These are phyloP conservation scores for Knufia petricola DNA, from an alignment of 2,329 filamentous ascomycete species.

Conservation along the genomic window DNA sequence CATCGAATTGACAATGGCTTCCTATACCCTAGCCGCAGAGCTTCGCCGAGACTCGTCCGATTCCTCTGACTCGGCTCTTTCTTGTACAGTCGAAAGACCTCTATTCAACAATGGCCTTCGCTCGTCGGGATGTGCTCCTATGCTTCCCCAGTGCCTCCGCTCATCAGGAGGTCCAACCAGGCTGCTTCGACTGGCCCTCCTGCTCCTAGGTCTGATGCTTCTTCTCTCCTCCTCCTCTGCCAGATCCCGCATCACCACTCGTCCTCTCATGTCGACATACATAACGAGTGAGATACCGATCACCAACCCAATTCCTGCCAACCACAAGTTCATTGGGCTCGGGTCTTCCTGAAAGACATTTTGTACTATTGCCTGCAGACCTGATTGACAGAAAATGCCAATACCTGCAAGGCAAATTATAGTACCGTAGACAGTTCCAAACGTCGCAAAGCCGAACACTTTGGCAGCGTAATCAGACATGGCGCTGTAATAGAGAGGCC, in stretches of 20 bases:
- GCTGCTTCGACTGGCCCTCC: conserved; percentile 1
- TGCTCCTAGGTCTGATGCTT: background rate
- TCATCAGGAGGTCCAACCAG: background rate
- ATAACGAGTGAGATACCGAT: conserved; percentile 57
- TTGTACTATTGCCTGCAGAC: conserved; percentile 68
- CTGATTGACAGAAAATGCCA: conserved; percentile 73
- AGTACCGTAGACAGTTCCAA: conserved; percentile 82
- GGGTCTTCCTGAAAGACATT: conserved; percentile 62
- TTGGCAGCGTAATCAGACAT: conserved; percentile 86
- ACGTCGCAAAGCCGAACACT: conserved; percentile 85
- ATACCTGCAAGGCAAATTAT: conserved; percentile 80
- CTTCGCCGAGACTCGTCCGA: background rate
- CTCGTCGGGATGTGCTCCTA: no score
- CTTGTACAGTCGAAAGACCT: conserved; percentile 5
- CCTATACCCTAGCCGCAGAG: background rate
- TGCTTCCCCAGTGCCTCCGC: no score
- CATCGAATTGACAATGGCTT: no score
- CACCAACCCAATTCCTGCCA: conserved; percentile 53
- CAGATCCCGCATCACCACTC: background rate
- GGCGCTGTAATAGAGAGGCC: conserved; percentile 83
- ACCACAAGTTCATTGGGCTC: conserved; percentile 62
- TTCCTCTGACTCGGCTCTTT: conserved; percentile 2
- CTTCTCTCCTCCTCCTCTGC: conserved; percentile 8
- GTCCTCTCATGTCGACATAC: conserved; percentile 29
- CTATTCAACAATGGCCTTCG: background rate